These are phyloP conservation scores for Aspergillus clavatus DNA, from an alignment of 2,329 filamentous ascomycete species.

Conservation along the genomic window DNA sequence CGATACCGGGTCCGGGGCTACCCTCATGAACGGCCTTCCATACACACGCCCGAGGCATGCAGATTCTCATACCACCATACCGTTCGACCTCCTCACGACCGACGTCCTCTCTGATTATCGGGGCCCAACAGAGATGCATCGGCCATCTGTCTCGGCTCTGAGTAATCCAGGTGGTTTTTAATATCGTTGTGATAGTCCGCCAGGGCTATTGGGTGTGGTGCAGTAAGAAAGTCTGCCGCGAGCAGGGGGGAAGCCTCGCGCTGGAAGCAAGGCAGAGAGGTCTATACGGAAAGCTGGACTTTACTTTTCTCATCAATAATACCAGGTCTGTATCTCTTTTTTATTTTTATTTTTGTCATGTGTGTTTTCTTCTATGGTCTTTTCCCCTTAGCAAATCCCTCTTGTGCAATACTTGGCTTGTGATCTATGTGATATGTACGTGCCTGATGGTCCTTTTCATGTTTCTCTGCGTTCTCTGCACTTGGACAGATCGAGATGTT, in stretches of 20 bases:
- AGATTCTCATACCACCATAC: conserved; percentile 11
- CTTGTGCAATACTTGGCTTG: no score
- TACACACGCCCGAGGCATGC: conserved; percentile 34
- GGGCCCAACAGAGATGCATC: conserved; percentile 17
- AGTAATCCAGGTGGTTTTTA: conserved; percentile 18
- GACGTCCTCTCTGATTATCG: conserved; percentile 20
- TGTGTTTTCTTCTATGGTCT: no score
- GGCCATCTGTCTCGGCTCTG: conserved; percentile 21
- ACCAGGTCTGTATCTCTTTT: no score
- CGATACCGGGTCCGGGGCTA: conserved; percentile 23
- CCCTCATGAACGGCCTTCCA: conserved; percentile 38
- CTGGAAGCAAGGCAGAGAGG: not conserved
- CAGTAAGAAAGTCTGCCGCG: no score
- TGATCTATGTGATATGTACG: no score
- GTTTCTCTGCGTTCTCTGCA: not conserved
- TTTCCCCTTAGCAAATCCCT: no score
- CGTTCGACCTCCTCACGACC: conserved; percentile 15
- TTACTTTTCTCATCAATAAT: no score
- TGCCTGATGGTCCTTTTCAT: not conserved
- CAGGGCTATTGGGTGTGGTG: not conserved
- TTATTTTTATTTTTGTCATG: no score
- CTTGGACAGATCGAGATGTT: conserved; percentile 1
- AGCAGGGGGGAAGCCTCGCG: not conserved
- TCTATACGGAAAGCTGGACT: no score
- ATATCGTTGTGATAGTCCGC: not conserved